phyloP scores from a whole-genome alignment of 140 eudicot genomes.

The Erigeron philadelphicus region DNA sequence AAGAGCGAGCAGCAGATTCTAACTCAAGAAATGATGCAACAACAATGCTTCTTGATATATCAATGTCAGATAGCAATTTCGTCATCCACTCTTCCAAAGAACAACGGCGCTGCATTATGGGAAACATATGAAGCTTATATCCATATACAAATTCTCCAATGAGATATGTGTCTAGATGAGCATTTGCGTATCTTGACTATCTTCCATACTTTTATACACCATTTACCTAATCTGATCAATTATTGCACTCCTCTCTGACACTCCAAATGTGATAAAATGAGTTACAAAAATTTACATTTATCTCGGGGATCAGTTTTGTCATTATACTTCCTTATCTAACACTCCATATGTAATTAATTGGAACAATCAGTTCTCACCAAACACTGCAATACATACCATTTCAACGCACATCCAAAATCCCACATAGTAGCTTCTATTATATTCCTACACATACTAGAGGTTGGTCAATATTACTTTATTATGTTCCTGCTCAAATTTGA shows the following conservation, averaged over 20 bases:
- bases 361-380: background rate
- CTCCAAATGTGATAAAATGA: background rate
- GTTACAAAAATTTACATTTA: background rate
- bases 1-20: slow-evolving; percentile 95
- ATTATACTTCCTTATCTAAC: background rate
- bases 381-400: background rate
- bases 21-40: slow-evolving; percentile 96
- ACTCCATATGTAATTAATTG: background rate
- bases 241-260: too few relatives aligned
- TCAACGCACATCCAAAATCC: background rate
- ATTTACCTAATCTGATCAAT: too few relatives aligned
- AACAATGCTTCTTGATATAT: slow-evolving; percentile 71
- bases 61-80: slow-evolving; percentile 78
- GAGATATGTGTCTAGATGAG: background rate
- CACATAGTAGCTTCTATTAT: background rate
- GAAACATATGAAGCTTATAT: slow-evolving; percentile 15
- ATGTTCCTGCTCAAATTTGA: background rate
- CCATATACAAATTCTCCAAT: slow-evolving; percentile 1
- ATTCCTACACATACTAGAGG: background rate
- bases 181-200: background rate
- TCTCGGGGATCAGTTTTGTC: background rate
- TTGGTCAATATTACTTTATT: background rate
- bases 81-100: slow-evolving; percentile 90
- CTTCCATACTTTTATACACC: background rate
- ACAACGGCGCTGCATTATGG: slow-evolving; percentile 56